Percentiles rank a stretch among this genome's conserved stretches.
phyloP scores from a whole-genome alignment of 768 basidiomycete genomes.

The Tulasnella sp. region DNA sequence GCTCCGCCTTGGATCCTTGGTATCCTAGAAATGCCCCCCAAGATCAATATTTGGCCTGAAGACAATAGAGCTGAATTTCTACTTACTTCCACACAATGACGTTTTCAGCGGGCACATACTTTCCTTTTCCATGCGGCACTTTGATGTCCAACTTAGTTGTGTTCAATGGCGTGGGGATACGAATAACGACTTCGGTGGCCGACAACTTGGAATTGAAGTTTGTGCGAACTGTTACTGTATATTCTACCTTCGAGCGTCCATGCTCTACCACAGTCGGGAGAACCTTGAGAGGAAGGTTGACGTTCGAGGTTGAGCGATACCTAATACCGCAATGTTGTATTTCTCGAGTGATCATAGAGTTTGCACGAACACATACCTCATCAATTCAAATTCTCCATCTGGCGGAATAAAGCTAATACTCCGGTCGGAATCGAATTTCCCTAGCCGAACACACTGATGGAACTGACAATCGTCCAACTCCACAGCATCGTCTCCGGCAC shows the following conservation, averaged over 20 bases:
- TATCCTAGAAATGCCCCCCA: constrained; percentile 40
- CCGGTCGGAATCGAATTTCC: constrained; percentile 85
- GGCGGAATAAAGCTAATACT: constrained; percentile 97
- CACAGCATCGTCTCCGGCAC: constrained; percentile 43
- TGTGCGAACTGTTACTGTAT: constrained; percentile 74
- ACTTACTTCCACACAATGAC: constrained; percentile 96
- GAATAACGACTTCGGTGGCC: constrained; percentile 80
- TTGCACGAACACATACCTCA: constrained; percentile 47
- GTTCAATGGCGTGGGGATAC: constrained; percentile 93
- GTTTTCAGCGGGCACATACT: constrained; percentile 93
- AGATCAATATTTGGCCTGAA: background rate
- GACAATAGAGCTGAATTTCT: background rate
- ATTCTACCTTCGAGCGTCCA: constrained; percentile 83
- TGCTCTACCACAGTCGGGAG: constrained; percentile 88
- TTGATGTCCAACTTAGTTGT: constrained; percentile 88
- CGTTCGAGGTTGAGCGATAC: constrained; percentile 90
- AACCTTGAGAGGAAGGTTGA: constrained; percentile 83
- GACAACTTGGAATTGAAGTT: constrained; percentile 86
- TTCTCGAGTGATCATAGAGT: background rate
- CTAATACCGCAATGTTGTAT: constrained; percentile 29
- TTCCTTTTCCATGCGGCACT: constrained; percentile 84
- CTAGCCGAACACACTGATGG: constrained; percentile 93
- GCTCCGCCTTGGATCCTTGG: constrained; percentile 85
- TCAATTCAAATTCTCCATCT: constrained; percentile 97
- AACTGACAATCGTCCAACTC: constrained; percentile 97